Base-by-base conservation (phyloP, 2,329 filamentous ascomycete genomes). In the Alternaria gansuensis region DNA sequence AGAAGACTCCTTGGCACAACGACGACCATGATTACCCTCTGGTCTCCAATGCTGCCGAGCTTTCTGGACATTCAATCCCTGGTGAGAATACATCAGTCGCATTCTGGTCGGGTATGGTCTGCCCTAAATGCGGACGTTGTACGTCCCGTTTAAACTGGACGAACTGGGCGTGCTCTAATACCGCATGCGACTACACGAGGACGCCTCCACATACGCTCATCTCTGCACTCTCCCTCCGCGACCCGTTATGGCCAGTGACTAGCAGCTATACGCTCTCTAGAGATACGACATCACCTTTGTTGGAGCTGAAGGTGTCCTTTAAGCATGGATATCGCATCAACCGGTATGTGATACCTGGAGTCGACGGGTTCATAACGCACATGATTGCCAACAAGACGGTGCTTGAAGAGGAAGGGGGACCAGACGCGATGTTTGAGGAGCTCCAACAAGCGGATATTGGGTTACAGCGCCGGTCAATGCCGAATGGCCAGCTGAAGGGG, bases 81-180 rank as follows among this genome's bases (percentile, higher is more conserved):
- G 80, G 80, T 4, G 78, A 82, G 54, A 82, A 84, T 3, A 82
- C 84, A 0, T 82, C 85, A 10, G 76, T 79, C 3, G 73, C 79
- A 8, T 86, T 84, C 55, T 88, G 86, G 68, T 80, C 81, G 50
- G 90, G 90, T 0, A 84, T 92, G 45, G 85, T 90, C 2, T 93
- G 90, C 65, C 87, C 86, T 0, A 59, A 77, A 1, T 93, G 90
- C 63, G 78, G 81, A 0, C 82, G 85, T 39, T 91, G 89, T 66
- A 87, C 82, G 40, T 82, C 86, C 2, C 82, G 90, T 1, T 79
- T 83, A 13, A 75, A 81, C 24, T 93, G 89, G 88, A 77, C 75
- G 5, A 81, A 82, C 1, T 91, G 88, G 88, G 74, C 78, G 26
- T 93, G 89, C 59, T 79, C 82, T 41, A 84, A 81, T 13, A 62